Evolutionary conservation across 495 filamentous ascomycete species (phyloP), one percentile per base, ranked within the genome.

Genomic region (Coniosporium apollinis): DNA sequence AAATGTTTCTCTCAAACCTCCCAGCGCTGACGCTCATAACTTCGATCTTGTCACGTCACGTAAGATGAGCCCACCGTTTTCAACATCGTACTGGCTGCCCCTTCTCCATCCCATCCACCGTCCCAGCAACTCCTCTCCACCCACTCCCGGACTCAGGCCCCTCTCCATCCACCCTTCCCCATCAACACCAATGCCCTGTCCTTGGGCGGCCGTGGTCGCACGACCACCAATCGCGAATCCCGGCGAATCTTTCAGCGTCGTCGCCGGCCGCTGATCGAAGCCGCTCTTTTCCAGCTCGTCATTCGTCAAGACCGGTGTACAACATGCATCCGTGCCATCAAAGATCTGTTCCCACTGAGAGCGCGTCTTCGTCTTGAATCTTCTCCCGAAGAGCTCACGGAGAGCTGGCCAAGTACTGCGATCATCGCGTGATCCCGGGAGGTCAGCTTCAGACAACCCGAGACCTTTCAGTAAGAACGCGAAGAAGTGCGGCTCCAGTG

Each of bases 301-400:
- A 46, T 79, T 77, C 28, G 71, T 74, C 33, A 92, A 55, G 2
- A 96, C 80, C 2, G 87, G 85, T 15, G 84, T 86, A 37, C 79
- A 83, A 54, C 87, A 96, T 6, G 87, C 85, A 62, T 96, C 87
- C 0, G 74, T 87, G 13, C 79, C 79, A 46, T 89, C 79, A 52
- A 93, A 96, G 2, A 91, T 54, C 4, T 35, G 45, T 55, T 92
- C 86, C 87, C 87, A 96, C 52, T 92, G 80, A 0, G 46, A 48
- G 16, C 87, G 65, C 8, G 77, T 82, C 57, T 77, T 91, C 36
- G 64, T 57, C 55, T 67, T 72, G 51, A 96, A 94, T 1, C 52
- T 59, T 13, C 49, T 48, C 20, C 68, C 64, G 49, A 92, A 81
- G 2, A 69, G 39, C 8, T 59, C 53, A 37, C 61, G 64, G 37